Evolutionary conservation across 768 basidiomycete species (phyloP).

Genomic region (Lentinus brumalis): DNA sequence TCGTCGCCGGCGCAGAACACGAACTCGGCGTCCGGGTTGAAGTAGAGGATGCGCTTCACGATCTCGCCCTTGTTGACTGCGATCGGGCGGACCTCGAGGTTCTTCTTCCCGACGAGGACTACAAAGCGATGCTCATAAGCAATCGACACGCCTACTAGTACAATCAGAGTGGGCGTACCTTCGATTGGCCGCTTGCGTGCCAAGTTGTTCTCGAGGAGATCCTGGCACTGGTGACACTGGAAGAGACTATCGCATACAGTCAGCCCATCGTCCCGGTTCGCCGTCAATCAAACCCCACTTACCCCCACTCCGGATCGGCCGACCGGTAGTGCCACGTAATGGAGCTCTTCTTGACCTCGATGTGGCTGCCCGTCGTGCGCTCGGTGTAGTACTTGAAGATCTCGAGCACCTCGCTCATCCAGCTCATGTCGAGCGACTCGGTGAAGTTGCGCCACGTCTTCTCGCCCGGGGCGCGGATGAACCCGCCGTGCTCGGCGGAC

Average conservation of each 20-base stretch:
- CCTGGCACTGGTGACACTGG: conserved; percentile 97
- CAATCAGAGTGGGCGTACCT: conserved; percentile 46
- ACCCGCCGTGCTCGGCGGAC: conserved; percentile 95
- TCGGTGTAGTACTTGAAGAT: conserved; percentile 97
- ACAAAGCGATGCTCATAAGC: background rate
- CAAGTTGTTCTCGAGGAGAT: conserved; percentile 91
- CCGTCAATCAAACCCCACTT: conserved; percentile 32
- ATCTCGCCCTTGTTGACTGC: conserved; percentile 99
- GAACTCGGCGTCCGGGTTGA: conserved; percentile 92
- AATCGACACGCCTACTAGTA: background rate
- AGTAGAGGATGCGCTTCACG: conserved; percentile 90
- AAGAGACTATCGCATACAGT: conserved; percentile 54
- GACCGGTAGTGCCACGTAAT: conserved; percentile 98
- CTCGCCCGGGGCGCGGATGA: conserved; percentile 74
- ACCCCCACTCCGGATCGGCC: conserved; percentile 96
- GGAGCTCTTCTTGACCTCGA: conserved; percentile 96
- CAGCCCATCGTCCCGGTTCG: background rate
- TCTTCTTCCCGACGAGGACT: conserved; percentile 98
- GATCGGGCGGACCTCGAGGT: conserved; percentile 92
- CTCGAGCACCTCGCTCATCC: conserved; percentile 95
- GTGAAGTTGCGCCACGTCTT: conserved; percentile 85
- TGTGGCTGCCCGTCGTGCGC: conserved; percentile 93
- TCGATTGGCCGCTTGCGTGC: conserved; percentile 94
- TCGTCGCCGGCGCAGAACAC: conserved; percentile 98
- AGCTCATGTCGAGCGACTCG: conserved; percentile 91